phyloP scores from a whole-genome alignment of 768 basidiomycete species.

The Collybia sp. region DNA sequence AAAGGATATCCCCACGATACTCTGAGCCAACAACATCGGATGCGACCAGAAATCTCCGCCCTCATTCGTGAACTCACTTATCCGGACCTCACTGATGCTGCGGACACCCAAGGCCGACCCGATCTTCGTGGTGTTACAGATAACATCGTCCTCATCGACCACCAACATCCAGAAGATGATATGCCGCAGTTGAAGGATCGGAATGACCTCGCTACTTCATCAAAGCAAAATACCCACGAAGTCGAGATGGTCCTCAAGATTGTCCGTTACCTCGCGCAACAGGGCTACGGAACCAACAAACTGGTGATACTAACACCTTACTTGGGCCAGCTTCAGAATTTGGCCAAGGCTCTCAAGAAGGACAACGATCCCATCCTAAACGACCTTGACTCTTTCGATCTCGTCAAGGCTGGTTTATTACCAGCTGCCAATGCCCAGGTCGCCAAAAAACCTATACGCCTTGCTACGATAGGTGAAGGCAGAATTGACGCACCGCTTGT shows the following conservation, averaged over 20 bases:
- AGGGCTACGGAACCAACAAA: constrained; percentile 58
- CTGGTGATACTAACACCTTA: constrained; percentile 69
- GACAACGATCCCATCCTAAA: constrained; percentile 57
- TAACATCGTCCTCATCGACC: constrained; percentile 60
- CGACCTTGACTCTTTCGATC: constrained; percentile 57
- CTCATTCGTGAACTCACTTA: constrained; percentile 62
- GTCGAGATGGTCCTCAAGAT: constrained; percentile 63
- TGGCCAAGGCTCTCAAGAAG: constrained; percentile 38
- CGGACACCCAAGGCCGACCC: constrained; percentile 41
- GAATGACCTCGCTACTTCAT: constrained; percentile 43
- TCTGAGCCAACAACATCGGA: constrained; percentile 58
- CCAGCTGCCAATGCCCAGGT: constrained; percentile 29
- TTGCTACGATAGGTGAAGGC: constrained; percentile 60
- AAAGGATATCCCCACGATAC: constrained; percentile 58
- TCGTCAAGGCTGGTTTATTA: constrained; percentile 53
- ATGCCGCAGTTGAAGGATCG: constrained; percentile 33
- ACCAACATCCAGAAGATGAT: constrained; percentile 50
- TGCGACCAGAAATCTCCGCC: constrained; percentile 69
- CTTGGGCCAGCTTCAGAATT: constrained; percentile 54
- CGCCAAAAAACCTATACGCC: constrained; percentile 41
- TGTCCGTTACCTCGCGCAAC: constrained; percentile 59
- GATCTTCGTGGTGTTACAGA: constrained; percentile 49
- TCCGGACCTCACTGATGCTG: constrained; percentile 55
- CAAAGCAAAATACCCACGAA: constrained; percentile 60
- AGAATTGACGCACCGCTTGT: background rate